Evolutionary conservation across 495 filamentous ascomycete genomes (phyloP).

Genomic region (Hypoxylon cercidicola): DNA sequence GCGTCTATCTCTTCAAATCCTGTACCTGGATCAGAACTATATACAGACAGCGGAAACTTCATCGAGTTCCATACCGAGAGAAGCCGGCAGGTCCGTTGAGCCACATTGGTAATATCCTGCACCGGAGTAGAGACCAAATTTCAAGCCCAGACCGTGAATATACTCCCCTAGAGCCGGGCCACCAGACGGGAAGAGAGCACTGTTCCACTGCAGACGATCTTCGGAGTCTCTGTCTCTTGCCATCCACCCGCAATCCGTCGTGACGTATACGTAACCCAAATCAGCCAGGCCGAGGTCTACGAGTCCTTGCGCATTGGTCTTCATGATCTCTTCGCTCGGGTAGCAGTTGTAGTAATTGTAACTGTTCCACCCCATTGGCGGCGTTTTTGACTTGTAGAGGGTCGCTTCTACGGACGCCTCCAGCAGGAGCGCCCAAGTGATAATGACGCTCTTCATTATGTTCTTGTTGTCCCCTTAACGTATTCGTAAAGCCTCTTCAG

Average conservation of each 20-base stretch:
- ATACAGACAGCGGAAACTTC: neutral
- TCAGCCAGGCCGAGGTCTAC: conserved; percentile 61
- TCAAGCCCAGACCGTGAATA: conserved; percentile 58
- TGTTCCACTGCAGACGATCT: conserved; percentile 64
- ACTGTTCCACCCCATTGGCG: conserved; percentile 61
- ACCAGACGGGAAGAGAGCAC: conserved; percentile 61
- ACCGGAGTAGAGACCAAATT: conserved; percentile 68
- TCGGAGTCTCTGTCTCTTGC: conserved; percentile 53
- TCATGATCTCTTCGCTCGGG: conserved; percentile 59
- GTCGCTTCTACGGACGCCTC: conserved; percentile 25
- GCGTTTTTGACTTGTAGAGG: conserved; percentile 32
- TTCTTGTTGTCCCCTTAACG: neutral
- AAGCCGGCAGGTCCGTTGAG: conserved; percentile 43
- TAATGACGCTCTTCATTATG: conserved; percentile 26
- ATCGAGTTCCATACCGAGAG: conserved; percentile 31
- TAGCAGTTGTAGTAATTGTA: conserved; percentile 66
- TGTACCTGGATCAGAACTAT: conserved; percentile 24
- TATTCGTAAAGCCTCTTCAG: neutral
- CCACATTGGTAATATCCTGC: conserved; percentile 55
- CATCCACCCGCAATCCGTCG: conserved; percentile 68
- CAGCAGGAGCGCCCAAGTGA: conserved; percentile 14
- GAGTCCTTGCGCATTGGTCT: conserved; percentile 64
- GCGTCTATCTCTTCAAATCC: conserved; percentile 63
- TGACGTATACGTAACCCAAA: conserved; percentile 65
- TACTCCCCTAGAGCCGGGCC: conserved; percentile 61